Conservation (phyloP, 805 yeast genomes). For the Isabelozyma rhagii region DNA sequence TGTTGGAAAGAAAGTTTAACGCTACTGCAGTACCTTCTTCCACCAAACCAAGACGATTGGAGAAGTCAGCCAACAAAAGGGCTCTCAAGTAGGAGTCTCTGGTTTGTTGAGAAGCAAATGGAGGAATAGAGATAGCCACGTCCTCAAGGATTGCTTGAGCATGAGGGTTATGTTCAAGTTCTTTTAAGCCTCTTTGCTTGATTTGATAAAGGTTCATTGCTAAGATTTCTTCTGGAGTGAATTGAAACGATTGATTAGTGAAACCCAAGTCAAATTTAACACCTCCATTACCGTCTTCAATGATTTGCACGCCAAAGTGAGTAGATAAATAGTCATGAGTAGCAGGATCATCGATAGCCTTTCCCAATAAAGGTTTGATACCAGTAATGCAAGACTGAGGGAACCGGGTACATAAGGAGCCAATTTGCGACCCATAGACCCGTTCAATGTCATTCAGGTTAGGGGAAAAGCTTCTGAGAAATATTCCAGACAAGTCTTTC, state of each 20-base stretch:
- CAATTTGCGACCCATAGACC: slow-evolving; percentile 73
- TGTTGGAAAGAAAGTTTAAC: slow-evolving; percentile 66
- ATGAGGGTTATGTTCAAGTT: slow-evolving; percentile 52
- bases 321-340: slow-evolving; percentile 45
- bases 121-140: slow-evolving; percentile 76
- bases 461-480: slow-evolving; percentile 44
- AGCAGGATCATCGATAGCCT: slow-evolving; percentile 43
- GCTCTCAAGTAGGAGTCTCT: slow-evolving; percentile 72
- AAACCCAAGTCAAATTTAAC: slow-evolving; percentile 53
- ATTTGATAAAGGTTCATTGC: slow-evolving; percentile 80
- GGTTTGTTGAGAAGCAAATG: slow-evolving; percentile 60
- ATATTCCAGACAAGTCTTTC: slow-evolving; percentile 80
- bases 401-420: slow-evolving; percentile 64
- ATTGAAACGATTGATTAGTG: slow-evolving; percentile 24
- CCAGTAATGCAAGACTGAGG: slow-evolving; percentile 69
- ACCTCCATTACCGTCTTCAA: slow-evolving; percentile 39
- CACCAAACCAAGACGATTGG: slow-evolving; percentile 60
- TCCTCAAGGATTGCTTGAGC: slow-evolving; percentile 54
- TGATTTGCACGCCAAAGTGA: slow-evolving; percentile 61
- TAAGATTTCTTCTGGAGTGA: slow-evolving; percentile 68
- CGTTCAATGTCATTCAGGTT: slow-evolving; percentile 52
- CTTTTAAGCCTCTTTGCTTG: slow-evolving; percentile 57
- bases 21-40: slow-evolving; percentile 95
- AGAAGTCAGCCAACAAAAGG: slow-evolving; percentile 63
- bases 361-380: slow-evolving; percentile 72